phyloP scores from a whole-genome alignment of 1,284 basidiomycete species.

The Puccinia sorghi region DNA sequence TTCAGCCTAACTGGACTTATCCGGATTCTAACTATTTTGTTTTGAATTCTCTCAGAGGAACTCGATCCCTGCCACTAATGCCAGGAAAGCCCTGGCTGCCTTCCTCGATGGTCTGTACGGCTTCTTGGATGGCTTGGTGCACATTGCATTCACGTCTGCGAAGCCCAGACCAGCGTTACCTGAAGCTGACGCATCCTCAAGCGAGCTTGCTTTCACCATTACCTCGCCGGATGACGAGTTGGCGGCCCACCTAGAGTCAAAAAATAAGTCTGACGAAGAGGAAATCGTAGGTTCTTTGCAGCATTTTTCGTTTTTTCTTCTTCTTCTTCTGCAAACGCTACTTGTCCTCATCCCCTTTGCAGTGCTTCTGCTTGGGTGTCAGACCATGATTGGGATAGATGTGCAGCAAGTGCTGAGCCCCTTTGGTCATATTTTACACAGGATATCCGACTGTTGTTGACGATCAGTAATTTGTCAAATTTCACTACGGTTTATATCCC shows the following conservation, averaged over 20 bases:
- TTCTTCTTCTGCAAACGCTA: too few species aligned
- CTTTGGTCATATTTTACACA: conserved; percentile 57
- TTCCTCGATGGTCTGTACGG: conserved; percentile 87
- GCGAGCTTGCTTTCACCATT: conserved; percentile 12
- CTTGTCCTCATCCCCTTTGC: background rate
- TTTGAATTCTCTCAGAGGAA: conserved; percentile 12
- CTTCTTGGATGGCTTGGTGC: conserved; percentile 83
- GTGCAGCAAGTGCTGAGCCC: background rate
- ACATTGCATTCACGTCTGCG: conserved; percentile 69
- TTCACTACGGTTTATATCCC: conserved; percentile 73
- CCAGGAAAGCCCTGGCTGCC: conserved; percentile 73
- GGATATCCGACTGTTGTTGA: conserved; percentile 84
- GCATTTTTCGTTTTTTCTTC: background rate
- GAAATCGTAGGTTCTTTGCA: conserved; percentile 28
- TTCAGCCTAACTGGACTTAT: background rate
- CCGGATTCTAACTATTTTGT: conserved; percentile 7
- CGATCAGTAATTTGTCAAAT: conserved; percentile 83
- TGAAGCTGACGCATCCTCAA: conserved; percentile 3
- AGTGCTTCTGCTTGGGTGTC: background rate
- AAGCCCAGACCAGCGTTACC: conserved; percentile 5
- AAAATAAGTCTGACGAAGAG: conserved; percentile 19
- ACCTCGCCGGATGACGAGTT: background rate
- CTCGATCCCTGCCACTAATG: conserved; percentile 57
- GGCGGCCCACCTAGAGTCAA: background rate
- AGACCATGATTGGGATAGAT: background rate